These are phyloP conservation scores for Nymphaea thermarum DNA, from an alignment of 164 flowering plant species.

Conservation along the genomic window DNA sequence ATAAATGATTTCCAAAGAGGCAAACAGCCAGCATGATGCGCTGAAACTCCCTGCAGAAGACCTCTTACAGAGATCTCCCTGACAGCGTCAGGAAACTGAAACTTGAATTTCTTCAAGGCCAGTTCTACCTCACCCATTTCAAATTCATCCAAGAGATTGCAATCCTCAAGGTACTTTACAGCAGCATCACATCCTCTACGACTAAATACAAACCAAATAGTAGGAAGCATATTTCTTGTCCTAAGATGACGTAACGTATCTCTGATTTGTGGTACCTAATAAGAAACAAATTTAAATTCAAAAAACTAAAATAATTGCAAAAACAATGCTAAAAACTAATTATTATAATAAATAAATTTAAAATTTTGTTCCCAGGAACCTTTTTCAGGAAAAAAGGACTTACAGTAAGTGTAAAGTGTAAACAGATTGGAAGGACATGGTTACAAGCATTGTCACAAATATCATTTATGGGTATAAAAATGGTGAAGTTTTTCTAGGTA, in stretches of 20 bases:
- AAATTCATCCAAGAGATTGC: slow-evolving; percentile 68
- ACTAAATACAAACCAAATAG: slow-evolving; percentile 95
- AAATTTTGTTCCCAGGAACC: no score
- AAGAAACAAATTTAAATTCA: not conserved
- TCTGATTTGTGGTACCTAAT: slow-evolving; percentile 78
- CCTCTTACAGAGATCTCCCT: slow-evolving; percentile 74
- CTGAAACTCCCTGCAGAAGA: slow-evolving; percentile 78
- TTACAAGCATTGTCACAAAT: no score
- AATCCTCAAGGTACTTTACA: slow-evolving; percentile 74
- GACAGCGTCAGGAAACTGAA: slow-evolving; percentile 83
- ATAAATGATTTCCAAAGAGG: slow-evolving; percentile 95
- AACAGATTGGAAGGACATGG: no score
- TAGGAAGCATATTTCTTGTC: slow-evolving; percentile 83
- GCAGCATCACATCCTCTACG: slow-evolving; percentile 97
- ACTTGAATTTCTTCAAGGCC: slow-evolving; percentile 68
- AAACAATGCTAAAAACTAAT: no score
- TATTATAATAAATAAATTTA: no score
- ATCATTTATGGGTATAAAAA: no score
- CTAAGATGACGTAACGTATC: slow-evolving; percentile 77
- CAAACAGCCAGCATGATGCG: slow-evolving; percentile 96
- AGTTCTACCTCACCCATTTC: slow-evolving; percentile 75
- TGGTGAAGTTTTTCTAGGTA: no score
- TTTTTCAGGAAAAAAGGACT: no score
- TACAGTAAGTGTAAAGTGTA: no score
- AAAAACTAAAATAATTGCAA: no score